Base-by-base conservation (phyloP, 1,139 yeast genomes). In the Candida sojae region DNA sequence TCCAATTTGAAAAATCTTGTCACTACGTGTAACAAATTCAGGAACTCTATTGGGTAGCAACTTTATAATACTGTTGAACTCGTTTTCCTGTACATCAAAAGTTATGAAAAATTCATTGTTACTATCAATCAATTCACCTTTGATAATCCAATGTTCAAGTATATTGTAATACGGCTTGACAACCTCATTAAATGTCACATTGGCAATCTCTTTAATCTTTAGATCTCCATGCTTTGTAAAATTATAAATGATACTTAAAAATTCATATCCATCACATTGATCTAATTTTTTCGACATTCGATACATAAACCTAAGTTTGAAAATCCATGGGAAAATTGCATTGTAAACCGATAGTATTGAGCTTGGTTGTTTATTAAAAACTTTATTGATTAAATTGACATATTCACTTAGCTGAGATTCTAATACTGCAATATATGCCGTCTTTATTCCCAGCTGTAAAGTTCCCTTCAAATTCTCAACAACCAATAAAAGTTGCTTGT, bases 41-140 rank as follows among this genome's bases (percentile, higher is more conserved):
- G 97, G 97, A 1, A 86, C 73, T 53, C 74, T 79, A 0, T 66
- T 65, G 0, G 70, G 64, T 32, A 61, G 44, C 50, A 58, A 71
- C 39, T 59, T 54, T 25, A 75, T 70, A 5, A 74, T 73, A 46
- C 71, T 72, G 46, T 71, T 66, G 43, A 75, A 65, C 41, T 70
- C 64, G 13, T 61, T 60, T 26, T 67, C 63, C 3, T 61, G 54
- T 0, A 56, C 49, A 48, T 74, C 66, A 51, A 64, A 73, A 4
- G 64, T 62, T 9, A 90, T 83, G 58, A 91, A 92, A 59, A 90
- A 89, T 55, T 87, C 96, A n/a, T 75, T 74, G 12, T 78, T 80
- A 39, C 77, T 80, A 37, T 67, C 76, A 10, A 72, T 68, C 21
- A 90, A 63, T 46, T 80, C 83, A 1, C 97, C 97, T 45, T 78